Evolutionary conservation across 352 stramenopile species (phyloP).

Genomic region (Globisporangium echinulatum): DNA sequence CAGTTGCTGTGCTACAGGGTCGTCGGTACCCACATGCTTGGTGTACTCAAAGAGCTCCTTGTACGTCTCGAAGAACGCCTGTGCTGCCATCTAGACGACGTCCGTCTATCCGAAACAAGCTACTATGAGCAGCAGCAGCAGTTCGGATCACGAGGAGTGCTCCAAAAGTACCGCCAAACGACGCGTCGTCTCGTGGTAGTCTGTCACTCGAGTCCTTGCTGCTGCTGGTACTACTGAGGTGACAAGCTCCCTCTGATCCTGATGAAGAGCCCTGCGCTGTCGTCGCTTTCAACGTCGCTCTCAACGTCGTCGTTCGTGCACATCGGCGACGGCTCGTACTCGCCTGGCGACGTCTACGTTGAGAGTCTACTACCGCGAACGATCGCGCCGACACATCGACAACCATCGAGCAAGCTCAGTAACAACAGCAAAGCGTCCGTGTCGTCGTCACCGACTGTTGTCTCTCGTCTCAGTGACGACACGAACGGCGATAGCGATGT

Average conservation of each 20-base stretch:
- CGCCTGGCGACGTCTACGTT: slow-evolving; percentile 45
- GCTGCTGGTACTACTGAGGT: not conserved
- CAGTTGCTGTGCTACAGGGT: slow-evolving; percentile 6
- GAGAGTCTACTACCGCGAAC: slow-evolving; percentile 51
- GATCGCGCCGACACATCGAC: not conserved
- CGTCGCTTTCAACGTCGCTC: slow-evolving; percentile 14
- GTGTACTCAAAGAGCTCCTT: slow-evolving; percentile 69
- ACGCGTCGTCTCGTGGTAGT: too few species aligned
- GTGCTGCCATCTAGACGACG: not conserved
- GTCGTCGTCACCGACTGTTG: not conserved
- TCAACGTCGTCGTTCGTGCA: slow-evolving; percentile 37
- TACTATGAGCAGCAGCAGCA: not conserved
- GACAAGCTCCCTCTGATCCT: too few species aligned
- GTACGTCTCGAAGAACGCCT: slow-evolving; percentile 50
- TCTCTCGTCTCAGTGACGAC: not conserved
- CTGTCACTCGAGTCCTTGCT: not conserved
- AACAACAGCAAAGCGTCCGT: not conserved
- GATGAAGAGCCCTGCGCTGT: slow-evolving; percentile 16
- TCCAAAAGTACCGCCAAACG: too few species aligned
- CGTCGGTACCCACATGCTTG: slow-evolving; percentile 25
- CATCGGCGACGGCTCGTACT: slow-evolving; percentile 47
- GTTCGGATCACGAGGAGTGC: not conserved
- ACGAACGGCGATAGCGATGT: slow-evolving; percentile 9
- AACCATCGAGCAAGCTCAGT: slow-evolving; percentile 1
- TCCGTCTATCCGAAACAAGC: not conserved